Evolutionary conservation across 2,329 filamentous ascomycete genomes (phyloP).

Genomic region (Fusarium austroafricanum): DNA sequence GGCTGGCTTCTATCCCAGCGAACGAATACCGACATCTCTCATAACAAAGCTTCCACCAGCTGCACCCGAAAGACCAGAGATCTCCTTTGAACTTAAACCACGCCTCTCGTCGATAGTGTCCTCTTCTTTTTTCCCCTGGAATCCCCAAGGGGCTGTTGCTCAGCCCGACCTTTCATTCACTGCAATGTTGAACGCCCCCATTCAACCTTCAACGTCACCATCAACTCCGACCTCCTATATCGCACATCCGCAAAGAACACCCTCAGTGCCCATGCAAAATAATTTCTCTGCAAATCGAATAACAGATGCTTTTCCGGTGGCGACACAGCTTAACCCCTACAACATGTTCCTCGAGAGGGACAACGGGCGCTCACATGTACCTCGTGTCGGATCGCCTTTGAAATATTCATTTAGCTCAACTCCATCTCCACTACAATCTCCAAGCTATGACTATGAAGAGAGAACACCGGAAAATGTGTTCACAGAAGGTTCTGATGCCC

Average conservation of each 20-base stretch:
- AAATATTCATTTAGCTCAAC: conserved; percentile 32
- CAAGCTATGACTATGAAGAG: background rate
- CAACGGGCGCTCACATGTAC: conserved; percentile 29
- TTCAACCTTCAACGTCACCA: background rate
- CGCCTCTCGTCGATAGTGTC: conserved; percentile 46
- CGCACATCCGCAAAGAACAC: conserved; percentile 20
- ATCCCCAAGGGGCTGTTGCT: background rate
- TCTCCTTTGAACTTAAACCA: conserved; percentile 27
- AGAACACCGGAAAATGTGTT: background rate
- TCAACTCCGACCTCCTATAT: background rate
- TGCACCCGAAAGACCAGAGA: background rate
- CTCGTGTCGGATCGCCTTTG: conserved; percentile 47
- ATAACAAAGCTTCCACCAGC: background rate
- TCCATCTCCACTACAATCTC: background rate
- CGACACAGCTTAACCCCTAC: conserved; percentile 42
- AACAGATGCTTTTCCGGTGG: background rate
- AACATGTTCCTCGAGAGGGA: conserved; percentile 33
- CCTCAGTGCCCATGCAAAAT: conserved; percentile 13
- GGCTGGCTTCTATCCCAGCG: conserved; percentile 46
- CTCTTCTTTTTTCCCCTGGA: background rate
- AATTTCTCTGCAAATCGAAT: background rate
- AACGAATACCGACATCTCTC: conserved; percentile 20
- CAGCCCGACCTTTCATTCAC: conserved; percentile 23
- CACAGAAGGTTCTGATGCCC: background rate
- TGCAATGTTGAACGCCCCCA: conserved; percentile 27